These are phyloP conservation scores for Mariannaea elegans DNA, from an alignment of 2,329 filamentous ascomycete species.

Conservation along the genomic window DNA sequence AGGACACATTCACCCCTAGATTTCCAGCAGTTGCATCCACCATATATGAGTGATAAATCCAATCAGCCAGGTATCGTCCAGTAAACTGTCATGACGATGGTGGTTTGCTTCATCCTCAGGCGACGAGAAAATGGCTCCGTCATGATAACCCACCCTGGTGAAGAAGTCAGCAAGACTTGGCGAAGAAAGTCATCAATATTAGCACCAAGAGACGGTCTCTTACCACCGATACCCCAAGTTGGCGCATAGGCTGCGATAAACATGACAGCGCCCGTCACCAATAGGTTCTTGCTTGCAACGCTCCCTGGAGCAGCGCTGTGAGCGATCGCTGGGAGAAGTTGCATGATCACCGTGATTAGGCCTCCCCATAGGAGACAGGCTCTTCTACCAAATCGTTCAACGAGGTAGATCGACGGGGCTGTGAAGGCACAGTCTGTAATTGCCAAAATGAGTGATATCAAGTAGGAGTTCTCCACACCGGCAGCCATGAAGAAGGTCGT, in stretches of 20 bases:
- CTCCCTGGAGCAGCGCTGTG: background rate
- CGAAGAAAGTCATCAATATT: too few relatives aligned
- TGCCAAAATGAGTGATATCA: background rate
- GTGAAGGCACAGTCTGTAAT: background rate
- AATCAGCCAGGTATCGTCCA: background rate
- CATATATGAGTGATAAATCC: background rate
- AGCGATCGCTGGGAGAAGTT: background rate
- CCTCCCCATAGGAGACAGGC: background rate
- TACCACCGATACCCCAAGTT: background rate
- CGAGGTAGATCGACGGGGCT: background rate
- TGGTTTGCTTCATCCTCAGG: background rate
- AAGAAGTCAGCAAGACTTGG: too few relatives aligned
- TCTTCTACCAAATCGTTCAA: background rate
- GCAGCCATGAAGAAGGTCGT: constrained; percentile 1
- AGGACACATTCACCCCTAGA: background rate
- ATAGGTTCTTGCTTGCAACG: background rate
- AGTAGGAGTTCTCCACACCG: background rate
- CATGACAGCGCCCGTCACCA: background rate
- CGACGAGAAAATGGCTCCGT: background rate
- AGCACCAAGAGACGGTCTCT: too few relatives aligned
- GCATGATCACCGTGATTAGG: background rate
- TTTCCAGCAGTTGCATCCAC: background rate
- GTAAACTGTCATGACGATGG: background rate
- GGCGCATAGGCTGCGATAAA: background rate
- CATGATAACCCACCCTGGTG: background rate